phyloP scores from a whole-genome alignment of 2,329 filamentous ascomycete species.

The Aspergillus flavus region DNA sequence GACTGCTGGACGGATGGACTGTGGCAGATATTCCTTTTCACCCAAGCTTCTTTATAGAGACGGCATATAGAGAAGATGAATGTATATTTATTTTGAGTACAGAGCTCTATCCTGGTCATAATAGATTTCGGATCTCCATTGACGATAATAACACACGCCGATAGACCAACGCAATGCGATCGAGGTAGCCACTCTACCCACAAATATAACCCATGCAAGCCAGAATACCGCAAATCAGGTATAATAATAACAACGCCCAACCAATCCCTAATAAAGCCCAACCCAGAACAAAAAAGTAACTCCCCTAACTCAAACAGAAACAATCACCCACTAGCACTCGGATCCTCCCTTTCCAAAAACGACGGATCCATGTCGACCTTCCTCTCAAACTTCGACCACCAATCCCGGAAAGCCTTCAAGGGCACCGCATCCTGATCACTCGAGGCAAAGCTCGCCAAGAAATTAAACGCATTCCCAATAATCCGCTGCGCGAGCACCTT shows the following conservation, averaged over 20 bases:
- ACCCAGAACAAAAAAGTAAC: not conserved
- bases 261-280: not conserved
- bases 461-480: constrained; percentile 97
- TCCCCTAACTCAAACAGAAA: too few species aligned
- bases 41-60: not conserved
- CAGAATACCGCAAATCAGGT: not conserved
- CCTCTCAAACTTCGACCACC: constrained; percentile 96
- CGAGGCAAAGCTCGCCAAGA: constrained; percentile 82
- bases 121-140: not conserved
- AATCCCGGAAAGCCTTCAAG: constrained; percentile 92
- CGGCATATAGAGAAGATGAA: not conserved
- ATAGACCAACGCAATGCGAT: not conserved
- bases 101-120: not conserved
- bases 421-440: constrained; percentile 73
- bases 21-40: not conserved
- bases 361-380: constrained; percentile 81
- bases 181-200: not conserved
- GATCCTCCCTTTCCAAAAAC: constrained; percentile 77
- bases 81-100: not conserved
- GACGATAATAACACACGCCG: not conserved
- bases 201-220: not conserved
- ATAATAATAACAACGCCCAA: not conserved
- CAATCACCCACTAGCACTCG: constrained; percentile 30
- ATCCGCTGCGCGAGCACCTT: constrained; percentile 86
- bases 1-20: not conserved